Evolutionary conservation across 495 filamentous ascomycete genomes (phyloP), one percentile per base, ranked within the genome.

Genomic region (Opeltia flavorubescens): DNA sequence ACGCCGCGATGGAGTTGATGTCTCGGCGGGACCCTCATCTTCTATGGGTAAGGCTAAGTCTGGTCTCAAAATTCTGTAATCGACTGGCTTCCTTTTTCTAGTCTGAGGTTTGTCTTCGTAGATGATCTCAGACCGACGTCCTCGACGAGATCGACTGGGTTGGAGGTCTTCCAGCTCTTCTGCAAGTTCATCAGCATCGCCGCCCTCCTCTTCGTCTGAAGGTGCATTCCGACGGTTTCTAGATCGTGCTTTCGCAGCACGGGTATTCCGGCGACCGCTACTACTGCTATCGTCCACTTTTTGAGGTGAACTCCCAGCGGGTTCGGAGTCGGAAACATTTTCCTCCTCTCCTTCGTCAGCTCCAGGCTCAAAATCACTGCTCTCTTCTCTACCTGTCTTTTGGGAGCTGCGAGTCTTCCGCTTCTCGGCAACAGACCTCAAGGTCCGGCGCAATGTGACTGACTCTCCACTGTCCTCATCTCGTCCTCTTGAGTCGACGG

Each of bases 291-390:
- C 68, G 17, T 69, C 72, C 33, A 46, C 51, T 51, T 75, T 70
- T 26, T 58, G 66, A 9, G 68, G 65, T n/a, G 68, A 66, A 24
- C 46, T 59, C 18, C 65, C 58, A 1, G 65, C 61, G 27, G 65
- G 63, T 26, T 65, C 75, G 11, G 72, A 72, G 20, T 68, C 70
- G 1, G 73, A 76, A 9, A 71, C 42, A 39, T 70, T 57, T 41
- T 68, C 69, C 49, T 86, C 86, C 38, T 81, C 80, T 31, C 80
- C 87, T 44, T 81, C 76, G 46, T 75, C 67, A 42, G 78, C 77
- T 6, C 73, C 74, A 6, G 86, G 86, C 55, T 94, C 86, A 55
- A 94, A 94, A 52, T 95, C 88, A 59, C 85, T 91, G 54, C 81
- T 86, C 13, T 83, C 82, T 48, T 88, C 78, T 33, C 70, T 60